Evolutionary conservation across 352 stramenopile species (phyloP).

Genomic region (Phytopythium helicoides): DNA sequence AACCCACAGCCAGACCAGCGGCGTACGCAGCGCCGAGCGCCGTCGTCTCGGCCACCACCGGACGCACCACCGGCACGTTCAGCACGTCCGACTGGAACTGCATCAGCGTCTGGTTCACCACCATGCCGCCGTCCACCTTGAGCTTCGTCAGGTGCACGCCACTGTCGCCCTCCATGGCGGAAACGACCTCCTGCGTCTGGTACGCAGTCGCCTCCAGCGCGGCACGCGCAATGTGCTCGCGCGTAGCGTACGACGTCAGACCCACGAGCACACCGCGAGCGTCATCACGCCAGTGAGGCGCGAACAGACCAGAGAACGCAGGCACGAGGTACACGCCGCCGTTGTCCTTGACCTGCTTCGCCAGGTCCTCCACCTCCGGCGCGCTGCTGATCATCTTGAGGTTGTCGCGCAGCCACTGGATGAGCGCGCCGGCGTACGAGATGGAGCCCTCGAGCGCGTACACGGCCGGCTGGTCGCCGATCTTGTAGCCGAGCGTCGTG

Average conservation of each 20-base stretch:
- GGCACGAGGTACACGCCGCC: constrained; percentile 98
- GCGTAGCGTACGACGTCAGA: constrained; percentile 93
- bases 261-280: constrained; percentile 96
- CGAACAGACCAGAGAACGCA: constrained; percentile 97
- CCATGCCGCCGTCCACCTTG: constrained; percentile 97
- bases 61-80: constrained; percentile 91
- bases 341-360: constrained; percentile 88
- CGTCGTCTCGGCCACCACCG: constrained; percentile 97
- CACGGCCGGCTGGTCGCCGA: constrained; percentile 73
- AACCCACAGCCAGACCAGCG: constrained; percentile 95
- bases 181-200: constrained; percentile 93
- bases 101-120: constrained; percentile 97
- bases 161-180: constrained; percentile 93
- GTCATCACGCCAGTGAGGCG: constrained; percentile 96
- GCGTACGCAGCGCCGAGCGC: constrained; percentile 96
- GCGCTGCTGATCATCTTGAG: constrained; percentile 92
- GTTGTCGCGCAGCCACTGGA: constrained; percentile 99
- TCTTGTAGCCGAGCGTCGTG: constrained; percentile 92
- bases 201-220: constrained; percentile 96
- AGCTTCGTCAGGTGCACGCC: constrained; percentile 89
- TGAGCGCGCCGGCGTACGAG: constrained; percentile 94
- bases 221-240: constrained; percentile 95
- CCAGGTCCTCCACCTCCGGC: constrained; percentile 88
- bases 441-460: constrained; percentile 98
- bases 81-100: constrained; percentile 98